Percentiles rank a stretch among this genome's conserved stretches.
Conservation (phyloP, 352 stramenopile genomes). For the Globisporangium emineosum region DNA sequence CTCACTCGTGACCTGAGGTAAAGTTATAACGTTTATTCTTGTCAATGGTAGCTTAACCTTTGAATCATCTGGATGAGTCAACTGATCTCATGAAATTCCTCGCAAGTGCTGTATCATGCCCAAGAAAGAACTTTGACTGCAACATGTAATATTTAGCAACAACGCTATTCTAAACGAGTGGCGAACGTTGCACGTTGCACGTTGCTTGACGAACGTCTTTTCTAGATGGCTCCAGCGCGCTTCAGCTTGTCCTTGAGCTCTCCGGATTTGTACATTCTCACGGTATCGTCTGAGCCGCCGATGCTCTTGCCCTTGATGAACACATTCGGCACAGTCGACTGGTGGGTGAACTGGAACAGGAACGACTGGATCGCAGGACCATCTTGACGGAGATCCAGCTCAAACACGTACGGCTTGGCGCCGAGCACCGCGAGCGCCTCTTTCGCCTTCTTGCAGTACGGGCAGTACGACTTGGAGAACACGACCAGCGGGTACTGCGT, state of each 20-base stretch:
- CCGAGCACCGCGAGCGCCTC: conserved; percentile 55
- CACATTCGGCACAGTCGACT: conserved; percentile 97
- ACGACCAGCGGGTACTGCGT: conserved; percentile 70
- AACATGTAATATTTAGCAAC: background rate
- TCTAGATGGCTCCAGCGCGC: conserved; percentile 46
- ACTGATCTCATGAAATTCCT: no score
- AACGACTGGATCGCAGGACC: conserved; percentile 90
- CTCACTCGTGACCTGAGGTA: background rate
- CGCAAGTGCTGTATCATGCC: no score
- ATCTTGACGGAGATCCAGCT: conserved; percentile 82
- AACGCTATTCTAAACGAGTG: background rate
- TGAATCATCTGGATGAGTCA: background rate
- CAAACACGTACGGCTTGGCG: conserved; percentile 65
- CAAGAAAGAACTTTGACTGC: background rate
- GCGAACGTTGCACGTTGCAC: background rate
- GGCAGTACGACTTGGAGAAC: conserved; percentile 86
- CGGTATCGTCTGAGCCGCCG: conserved; percentile 94
- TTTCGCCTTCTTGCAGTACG: conserved; percentile 87
- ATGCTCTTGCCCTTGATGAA: conserved; percentile 96
- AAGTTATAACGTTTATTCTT: background rate
- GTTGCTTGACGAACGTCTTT: no score
- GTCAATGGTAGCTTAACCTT: background rate
- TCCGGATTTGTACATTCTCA: conserved; percentile 79
- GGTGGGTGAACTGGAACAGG: conserved; percentile 90
- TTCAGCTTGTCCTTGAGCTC: conserved; percentile 90